Percentiles rank a stretch among this genome's conserved stretches.
These are phyloP conservation scores for Gossypium longicalyx DNA, from an alignment of 345 rosid species.

Conservation along the genomic window DNA sequence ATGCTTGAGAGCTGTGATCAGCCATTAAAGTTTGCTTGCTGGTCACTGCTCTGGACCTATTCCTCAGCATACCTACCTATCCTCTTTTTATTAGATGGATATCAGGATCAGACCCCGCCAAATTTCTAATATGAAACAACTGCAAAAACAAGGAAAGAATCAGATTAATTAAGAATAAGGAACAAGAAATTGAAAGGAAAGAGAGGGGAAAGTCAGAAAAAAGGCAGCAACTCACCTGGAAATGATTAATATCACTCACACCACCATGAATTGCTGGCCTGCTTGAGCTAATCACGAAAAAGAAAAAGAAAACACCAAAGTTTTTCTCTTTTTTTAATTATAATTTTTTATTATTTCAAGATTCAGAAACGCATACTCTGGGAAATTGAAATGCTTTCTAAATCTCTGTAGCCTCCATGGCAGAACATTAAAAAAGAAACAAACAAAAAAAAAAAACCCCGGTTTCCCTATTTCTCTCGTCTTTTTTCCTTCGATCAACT, in stretches of 20 bases:
- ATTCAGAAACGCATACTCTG: background rate
- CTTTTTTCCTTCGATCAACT: background rate
- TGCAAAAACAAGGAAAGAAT: background rate
- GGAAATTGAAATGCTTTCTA: constrained; percentile 24
- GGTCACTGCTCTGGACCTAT: constrained; percentile 44
- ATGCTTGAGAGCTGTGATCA: constrained; percentile 40
- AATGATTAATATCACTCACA: background rate
- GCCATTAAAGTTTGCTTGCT: constrained; percentile 61
- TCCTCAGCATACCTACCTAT: constrained; percentile 40
- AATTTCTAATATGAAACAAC: background rate
- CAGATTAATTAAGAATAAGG: background rate
- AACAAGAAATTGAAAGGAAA: background rate
- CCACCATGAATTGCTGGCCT: background rate
- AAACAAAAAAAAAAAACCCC: background rate
- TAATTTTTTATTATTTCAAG: too few species aligned
- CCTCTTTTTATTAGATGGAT: background rate
- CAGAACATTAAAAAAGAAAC: constrained; percentile 7
- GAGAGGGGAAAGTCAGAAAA: background rate
- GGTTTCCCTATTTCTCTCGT: constrained; percentile 1
- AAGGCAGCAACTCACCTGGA: constrained; percentile 24
- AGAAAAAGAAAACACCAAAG: background rate
- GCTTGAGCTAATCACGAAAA: too few species aligned
- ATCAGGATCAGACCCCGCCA: background rate
- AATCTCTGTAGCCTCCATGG: constrained; percentile 45
- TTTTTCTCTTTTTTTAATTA: background rate